These are phyloP conservation scores for Pythium phragmiticola DNA, from an alignment of 352 stramenopile species.

Conservation along the genomic window DNA sequence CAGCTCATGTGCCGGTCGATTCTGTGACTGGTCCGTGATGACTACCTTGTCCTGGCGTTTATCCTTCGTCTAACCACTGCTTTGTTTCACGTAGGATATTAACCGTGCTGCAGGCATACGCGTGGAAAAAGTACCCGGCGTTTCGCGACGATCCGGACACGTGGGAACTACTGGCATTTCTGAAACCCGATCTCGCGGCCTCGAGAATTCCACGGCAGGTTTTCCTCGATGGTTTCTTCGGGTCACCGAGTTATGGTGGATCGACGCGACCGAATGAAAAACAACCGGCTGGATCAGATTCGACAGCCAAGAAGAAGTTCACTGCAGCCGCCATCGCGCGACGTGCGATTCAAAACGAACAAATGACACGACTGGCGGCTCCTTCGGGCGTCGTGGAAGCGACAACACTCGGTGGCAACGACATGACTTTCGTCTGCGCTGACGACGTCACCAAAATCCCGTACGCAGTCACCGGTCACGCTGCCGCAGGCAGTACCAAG, in stretches of 20 bases:
- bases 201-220: not conserved
- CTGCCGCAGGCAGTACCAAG: slow-evolving; percentile 49
- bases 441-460: slow-evolving; percentile 80
- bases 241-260: not conserved
- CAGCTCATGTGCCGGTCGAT: slow-evolving; percentile 81
- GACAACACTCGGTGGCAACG: slow-evolving; percentile 21
- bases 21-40: slow-evolving; percentile 85
- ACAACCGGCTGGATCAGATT: not conserved
- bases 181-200: slow-evolving; percentile 44
- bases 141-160: slow-evolving; percentile 48
- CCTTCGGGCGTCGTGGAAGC: slow-evolving; percentile 41
- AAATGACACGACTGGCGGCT: slow-evolving; percentile 71
- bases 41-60: not conserved
- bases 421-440: slow-evolving; percentile 61
- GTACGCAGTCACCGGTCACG: slow-evolving; percentile 79
- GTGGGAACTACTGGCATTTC: slow-evolving; percentile 42
- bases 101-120: slow-evolving; percentile 60
- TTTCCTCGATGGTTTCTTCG: slow-evolving; percentile 15
- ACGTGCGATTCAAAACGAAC: slow-evolving; percentile 60
- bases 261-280: not conserved
- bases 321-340: slow-evolving; percentile 34
- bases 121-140: slow-evolving; percentile 45
- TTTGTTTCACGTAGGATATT: slow-evolving; percentile 38
- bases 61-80: not conserved
- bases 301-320: slow-evolving; percentile 17